These are phyloP conservation scores for Trichophyton verrucosum DNA, from an alignment of 2,329 filamentous ascomycete genomes.

Conservation along the genomic window DNA sequence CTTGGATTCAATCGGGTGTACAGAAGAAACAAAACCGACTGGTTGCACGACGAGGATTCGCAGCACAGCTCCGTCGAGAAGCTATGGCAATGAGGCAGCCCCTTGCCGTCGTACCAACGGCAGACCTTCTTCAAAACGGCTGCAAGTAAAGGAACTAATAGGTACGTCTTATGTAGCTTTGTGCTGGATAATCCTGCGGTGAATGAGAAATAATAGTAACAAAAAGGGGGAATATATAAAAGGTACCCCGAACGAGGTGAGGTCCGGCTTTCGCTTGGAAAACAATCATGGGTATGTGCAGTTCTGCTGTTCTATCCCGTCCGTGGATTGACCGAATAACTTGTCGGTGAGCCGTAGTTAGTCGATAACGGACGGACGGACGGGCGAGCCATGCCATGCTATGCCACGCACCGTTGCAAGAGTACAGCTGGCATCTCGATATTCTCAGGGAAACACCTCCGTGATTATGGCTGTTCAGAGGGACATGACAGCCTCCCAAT, in stretches of 20 bases:
- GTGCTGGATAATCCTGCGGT: background rate
- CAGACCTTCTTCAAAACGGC: background rate
- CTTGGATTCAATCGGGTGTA: background rate
- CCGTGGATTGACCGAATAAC: background rate
- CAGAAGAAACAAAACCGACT: background rate
- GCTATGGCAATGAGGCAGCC: background rate
- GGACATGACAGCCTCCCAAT: too few relatives aligned
- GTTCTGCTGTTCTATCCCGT: background rate
- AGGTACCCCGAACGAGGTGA: background rate
- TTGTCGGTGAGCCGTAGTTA: background rate
- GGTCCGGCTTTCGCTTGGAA: background rate
- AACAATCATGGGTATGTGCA: slow-evolving; percentile 1
- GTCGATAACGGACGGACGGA: too few relatives aligned
- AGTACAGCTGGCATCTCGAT: background rate
- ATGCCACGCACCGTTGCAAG: background rate
- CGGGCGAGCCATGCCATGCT: background rate
- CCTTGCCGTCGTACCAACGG: background rate
- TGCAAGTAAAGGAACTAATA: background rate
- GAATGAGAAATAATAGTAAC: background rate
- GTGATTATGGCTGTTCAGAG: background rate
- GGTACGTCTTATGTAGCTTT: background rate
- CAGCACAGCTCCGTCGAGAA: background rate
- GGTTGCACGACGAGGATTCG: background rate
- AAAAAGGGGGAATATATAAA: background rate
- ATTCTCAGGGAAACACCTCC: background rate